Evolutionary conservation across 306 rosid species (phyloP).

Genomic region (Casuarina glauca): DNA sequence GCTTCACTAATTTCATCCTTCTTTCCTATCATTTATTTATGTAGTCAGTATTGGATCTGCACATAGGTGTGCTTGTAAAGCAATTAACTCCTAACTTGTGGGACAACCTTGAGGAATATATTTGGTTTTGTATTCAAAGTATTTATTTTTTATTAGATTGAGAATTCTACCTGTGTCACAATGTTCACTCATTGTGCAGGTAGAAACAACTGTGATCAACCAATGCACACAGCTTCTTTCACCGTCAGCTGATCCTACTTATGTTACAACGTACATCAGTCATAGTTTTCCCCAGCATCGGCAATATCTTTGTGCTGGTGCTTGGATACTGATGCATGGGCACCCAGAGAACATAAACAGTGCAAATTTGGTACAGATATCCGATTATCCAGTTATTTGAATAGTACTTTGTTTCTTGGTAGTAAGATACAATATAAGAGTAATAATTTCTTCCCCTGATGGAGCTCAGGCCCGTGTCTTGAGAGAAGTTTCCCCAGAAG

Average conservation of each 20-base stretch:
- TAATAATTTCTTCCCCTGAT: constrained; percentile 11
- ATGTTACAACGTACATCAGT: constrained; percentile 76
- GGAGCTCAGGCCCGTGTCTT: constrained; percentile 77
- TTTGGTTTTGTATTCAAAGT: not conserved
- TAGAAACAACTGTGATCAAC: constrained; percentile 81
- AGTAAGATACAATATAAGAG: constrained; percentile 7
- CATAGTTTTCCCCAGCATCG: constrained; percentile 83
- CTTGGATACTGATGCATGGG: constrained; percentile 95
- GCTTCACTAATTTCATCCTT: not conserved
- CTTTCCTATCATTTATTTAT: not conserved
- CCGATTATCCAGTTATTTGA: constrained; percentile 14
- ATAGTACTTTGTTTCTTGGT: constrained; percentile 13
- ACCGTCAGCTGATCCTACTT: constrained; percentile 83
- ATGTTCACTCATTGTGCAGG: constrained; percentile 53
- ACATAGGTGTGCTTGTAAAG: not conserved
- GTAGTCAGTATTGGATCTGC: not conserved
- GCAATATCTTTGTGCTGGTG: constrained; percentile 92
- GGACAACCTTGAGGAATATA: constrained; percentile 3
- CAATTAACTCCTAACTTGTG: not conserved
- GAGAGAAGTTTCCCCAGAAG: constrained; percentile 93
- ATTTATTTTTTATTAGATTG: not conserved
- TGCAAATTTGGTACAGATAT: constrained; percentile 68
- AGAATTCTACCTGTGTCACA: constrained; percentile 5
- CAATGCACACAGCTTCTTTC: constrained; percentile 95
- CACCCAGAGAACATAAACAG: constrained; percentile 83